Base-by-base conservation (phyloP, 805 yeast species). In the Wickerhamiella bombiphila region DNA sequence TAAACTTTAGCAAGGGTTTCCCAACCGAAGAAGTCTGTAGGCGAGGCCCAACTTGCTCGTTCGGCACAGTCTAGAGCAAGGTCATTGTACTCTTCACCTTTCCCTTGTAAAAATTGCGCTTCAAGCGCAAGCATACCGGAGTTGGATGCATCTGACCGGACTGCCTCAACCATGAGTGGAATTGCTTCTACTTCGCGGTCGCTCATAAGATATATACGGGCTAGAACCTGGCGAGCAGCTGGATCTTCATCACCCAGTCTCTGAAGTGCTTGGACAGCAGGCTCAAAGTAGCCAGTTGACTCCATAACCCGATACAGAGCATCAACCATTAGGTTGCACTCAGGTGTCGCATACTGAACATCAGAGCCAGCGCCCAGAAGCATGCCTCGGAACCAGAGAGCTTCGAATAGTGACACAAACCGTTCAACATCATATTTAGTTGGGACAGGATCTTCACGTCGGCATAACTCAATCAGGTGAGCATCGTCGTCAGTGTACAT, bases 1-100 rank as follows among this genome's bases (percentile, higher is more conserved):
- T 81, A 75, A 25, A 73, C 68, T 42, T 73, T 62, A 4, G 79
- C 69, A 32, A 82, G 60, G 26, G 63, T 60, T 41, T 69, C 70
- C 94, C 94, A 82, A 21, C 78, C 61, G 36, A 66, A 69, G 52
- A 76, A 82, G 53, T 78, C 88, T 2, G 81, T 64, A 0, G 94
- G 94, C n/a, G 80, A 62, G 2, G 79, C 64, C 36, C 69, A 63
- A 15, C 79, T 74, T 3, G 85, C 70, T 19, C 70, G 63, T 15
- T 65, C 58, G 0, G 93, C 79, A 7, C 76, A 58, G 17, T 63
- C 56, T 14, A 72, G 53, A 0, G 94, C 93, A 31, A 70, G 52
- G 29, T 65, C 68, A 15, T 13, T n/a, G 7, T 13, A 13, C 18
- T 30, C 33, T 9, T 5, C 22, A 19, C 61, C 56, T 51, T 76